These are phyloP conservation scores for Mentha longifolia DNA, from an alignment of 257 asterid genomes.

Conservation along the genomic window DNA sequence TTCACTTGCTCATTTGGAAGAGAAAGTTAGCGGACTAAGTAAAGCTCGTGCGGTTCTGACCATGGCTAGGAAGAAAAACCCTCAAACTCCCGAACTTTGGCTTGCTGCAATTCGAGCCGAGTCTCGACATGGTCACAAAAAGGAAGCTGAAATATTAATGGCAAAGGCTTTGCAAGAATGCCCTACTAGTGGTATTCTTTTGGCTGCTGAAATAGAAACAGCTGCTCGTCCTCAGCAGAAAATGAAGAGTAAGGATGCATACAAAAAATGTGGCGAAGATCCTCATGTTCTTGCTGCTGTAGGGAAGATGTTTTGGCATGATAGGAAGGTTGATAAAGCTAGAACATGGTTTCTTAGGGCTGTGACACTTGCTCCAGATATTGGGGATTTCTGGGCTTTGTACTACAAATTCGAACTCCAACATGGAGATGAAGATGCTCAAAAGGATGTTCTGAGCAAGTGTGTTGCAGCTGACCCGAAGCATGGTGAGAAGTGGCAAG, in stretches of 20 bases:
- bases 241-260: slow-evolving; percentile 70
- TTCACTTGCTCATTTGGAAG: slow-evolving; percentile 80
- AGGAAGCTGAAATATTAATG: slow-evolving; percentile 81
- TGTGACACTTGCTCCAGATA: slow-evolving; percentile 80
- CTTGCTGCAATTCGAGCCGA: slow-evolving; percentile 91
- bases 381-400: slow-evolving; percentile 92
- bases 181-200: slow-evolving; percentile 76
- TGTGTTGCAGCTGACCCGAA: slow-evolving; percentile 88
- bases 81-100: slow-evolving; percentile 81
- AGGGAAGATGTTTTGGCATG: slow-evolving; percentile 87
- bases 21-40: slow-evolving; percentile 69
- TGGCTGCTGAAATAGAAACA: slow-evolving; percentile 83
- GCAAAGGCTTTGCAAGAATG: slow-evolving; percentile 95
- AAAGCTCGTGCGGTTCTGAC: slow-evolving; percentile 86
- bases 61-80: slow-evolving; percentile 82
- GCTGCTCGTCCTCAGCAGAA: slow-evolving; percentile 77
- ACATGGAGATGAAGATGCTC: slow-evolving; percentile 69
- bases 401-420: slow-evolving; percentile 80
- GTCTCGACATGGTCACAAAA: slow-evolving; percentile 73
- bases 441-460: slow-evolving; percentile 70
- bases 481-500: slow-evolving; percentile 96
- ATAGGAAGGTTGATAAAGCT: slow-evolving; percentile 83
- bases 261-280: slow-evolving; percentile 68
- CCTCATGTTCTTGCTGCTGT: slow-evolving; percentile 77
- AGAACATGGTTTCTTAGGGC: slow-evolving; percentile 74